Percentiles rank a stretch among this genome's conserved stretches.
phyloP scores from a whole-genome alignment of 2,329 filamentous ascomycete genomes.

The Penicillium sp. region DNA sequence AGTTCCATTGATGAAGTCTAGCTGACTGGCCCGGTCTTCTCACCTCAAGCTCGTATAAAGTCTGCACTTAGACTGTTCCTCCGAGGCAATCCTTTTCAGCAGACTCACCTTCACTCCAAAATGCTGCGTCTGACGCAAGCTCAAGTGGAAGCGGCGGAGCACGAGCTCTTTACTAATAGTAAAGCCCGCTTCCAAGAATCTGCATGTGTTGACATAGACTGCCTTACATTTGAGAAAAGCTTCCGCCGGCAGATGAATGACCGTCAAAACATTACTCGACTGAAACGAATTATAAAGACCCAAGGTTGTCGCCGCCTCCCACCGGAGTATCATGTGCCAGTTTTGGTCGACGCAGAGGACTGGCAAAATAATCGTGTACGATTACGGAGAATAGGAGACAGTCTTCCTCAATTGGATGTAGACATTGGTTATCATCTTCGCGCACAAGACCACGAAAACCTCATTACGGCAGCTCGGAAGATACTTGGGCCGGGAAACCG shows the following conservation, averaged over 20 bases:
- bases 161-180: background rate
- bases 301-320: background rate
- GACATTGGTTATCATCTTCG: background rate
- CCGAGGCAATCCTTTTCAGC: too few species aligned
- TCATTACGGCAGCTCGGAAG: slow-evolving; percentile 6
- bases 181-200: background rate
- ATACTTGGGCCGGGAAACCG: background rate
- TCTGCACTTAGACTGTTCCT: too few species aligned
- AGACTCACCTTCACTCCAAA: too few species aligned
- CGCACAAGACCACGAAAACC: slow-evolving; percentile 7
- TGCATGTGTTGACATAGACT: background rate
- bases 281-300: background rate
- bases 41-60: too few species aligned
- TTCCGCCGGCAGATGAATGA: too few species aligned
- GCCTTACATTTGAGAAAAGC: too few species aligned
- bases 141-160: too few species aligned
- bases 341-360: background rate
- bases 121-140: too few species aligned
- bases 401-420: background rate
- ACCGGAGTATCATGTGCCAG: background rate
- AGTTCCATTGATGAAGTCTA: too few species aligned
- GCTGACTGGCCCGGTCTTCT: too few species aligned
- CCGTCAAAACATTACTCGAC: background rate
- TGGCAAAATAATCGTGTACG: background rate
- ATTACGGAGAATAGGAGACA: too few species aligned